These are phyloP conservation scores for Pseudonitzschia multiseries DNA, from an alignment of 108 stramenopile genomes.

Conservation along the genomic window DNA sequence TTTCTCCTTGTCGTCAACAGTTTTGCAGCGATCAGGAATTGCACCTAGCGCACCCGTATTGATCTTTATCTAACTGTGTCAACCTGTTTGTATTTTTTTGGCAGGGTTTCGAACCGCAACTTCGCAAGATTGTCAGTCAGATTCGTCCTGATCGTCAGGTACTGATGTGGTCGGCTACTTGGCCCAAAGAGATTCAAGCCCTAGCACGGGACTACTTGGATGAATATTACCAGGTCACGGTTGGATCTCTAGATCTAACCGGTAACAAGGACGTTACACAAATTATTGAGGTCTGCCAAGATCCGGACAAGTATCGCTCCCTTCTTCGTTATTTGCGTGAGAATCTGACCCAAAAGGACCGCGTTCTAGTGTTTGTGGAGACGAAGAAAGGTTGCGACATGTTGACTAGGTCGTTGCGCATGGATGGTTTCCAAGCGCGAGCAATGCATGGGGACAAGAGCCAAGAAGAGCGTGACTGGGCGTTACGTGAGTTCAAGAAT, in stretches of 20 bases:
- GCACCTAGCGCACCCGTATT: not conserved
- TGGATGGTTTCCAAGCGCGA: slow-evolving; percentile 88
- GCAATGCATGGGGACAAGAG: slow-evolving; percentile 99
- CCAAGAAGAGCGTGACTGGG: slow-evolving; percentile 98
- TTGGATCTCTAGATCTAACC: slow-evolving; percentile 96
- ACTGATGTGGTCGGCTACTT: slow-evolving; percentile 98
- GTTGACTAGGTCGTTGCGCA: slow-evolving; percentile 84
- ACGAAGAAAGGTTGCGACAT: slow-evolving; percentile 98
- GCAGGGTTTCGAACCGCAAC: slow-evolving; percentile 88
- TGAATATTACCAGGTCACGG: slow-evolving; percentile 93
- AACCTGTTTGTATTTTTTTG: too few relatives aligned
- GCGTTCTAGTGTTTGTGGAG: slow-evolving; percentile 95
- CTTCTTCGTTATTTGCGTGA: slow-evolving; percentile 76
- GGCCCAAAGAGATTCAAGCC: slow-evolving; percentile 95
- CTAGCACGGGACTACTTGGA: slow-evolving; percentile 94
- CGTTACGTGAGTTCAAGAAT: slow-evolving; percentile 91
- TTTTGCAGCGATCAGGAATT: not conserved
- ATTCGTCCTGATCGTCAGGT: slow-evolving; percentile 98
- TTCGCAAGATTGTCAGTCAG: slow-evolving; percentile 93
- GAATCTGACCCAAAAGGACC: slow-evolving; percentile 77
- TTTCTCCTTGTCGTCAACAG: not conserved
- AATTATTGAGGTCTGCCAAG: slow-evolving; percentile 87
- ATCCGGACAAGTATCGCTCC: slow-evolving; percentile 92
- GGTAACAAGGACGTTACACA: slow-evolving; percentile 99
- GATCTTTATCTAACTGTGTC: too few relatives aligned